Base-by-base conservation (phyloP, 2,329 filamentous ascomycete genomes). In the Monosporascus cannonballus region DNA sequence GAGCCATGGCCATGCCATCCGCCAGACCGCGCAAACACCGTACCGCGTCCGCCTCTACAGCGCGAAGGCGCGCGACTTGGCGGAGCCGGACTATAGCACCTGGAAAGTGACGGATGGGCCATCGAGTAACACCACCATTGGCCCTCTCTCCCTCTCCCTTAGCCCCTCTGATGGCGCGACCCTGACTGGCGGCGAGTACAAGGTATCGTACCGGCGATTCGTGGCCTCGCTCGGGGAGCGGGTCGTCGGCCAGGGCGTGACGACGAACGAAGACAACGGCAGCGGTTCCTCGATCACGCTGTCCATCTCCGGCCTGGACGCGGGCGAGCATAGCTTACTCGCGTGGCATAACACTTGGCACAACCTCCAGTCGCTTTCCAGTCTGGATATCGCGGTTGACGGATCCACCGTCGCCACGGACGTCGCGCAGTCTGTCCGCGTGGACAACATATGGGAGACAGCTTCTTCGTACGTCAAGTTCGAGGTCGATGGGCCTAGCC, bases 321-420 rank as follows among this genome's bases (percentile, higher is more conserved):
- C 59, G n/a, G 66, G 66, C 11, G 51, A 60, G 11, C 66, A 68
- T 45, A 61, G 58, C 3, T 53, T 67, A 7, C 48, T 66, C 20
- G 55, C 66, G 6, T 68, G 60, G 58, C 64, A 67, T 50, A 68
- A 68, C 44, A 61, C 60, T 2, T 67, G 65, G 66, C 64, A 68
- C 41, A 53, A 53, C 5, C 45, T 67, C 24, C 48, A 53, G 8
- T 27, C 48, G n/a, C 53, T 56, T 2, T 61, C 65, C 7, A 54
- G 53, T 6, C 48, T 68, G 2, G 55, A 56, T 6, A 53, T 68
- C n/a, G 55, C 59, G 3, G 63, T 62, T 2, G 58, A 65, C 49
- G 64, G 64, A 3, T 51, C 20, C 22, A 44, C n/a, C 22, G 22
- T 24, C 7, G n/a, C 20, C n/a, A 20, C 14, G 14, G 11, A 53